Percentiles rank a stretch among this genome's conserved stretches.
Conservation (phyloP, 768 basidiomycete species). For the Pilatotrama ljubarskyi region DNA sequence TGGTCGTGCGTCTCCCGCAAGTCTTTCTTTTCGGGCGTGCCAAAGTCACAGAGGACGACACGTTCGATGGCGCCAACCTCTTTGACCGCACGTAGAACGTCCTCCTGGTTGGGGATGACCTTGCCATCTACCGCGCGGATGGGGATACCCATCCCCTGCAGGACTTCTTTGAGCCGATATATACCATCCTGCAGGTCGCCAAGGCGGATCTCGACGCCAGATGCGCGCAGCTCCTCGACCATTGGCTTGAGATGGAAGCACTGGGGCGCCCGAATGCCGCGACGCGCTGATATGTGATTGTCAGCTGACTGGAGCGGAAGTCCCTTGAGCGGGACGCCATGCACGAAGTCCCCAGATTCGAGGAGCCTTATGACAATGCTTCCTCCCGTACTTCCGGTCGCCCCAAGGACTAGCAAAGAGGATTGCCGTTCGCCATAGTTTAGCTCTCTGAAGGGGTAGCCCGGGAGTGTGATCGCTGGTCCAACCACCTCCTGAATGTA, state of each 20-base stretch:
- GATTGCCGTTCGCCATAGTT: background rate
- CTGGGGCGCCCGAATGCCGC: slow-evolving; percentile 19
- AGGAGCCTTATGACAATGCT: slow-evolving; percentile 16
- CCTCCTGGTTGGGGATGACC: slow-evolving; percentile 15
- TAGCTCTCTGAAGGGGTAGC: too few relatives aligned
- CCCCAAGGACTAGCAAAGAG: slow-evolving; percentile 24
- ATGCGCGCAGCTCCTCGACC: slow-evolving; percentile 8
- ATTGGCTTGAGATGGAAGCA: slow-evolving; percentile 22
- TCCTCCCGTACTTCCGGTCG: slow-evolving; percentile 20
- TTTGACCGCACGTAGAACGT: slow-evolving; percentile 25
- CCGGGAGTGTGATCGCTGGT: background rate
- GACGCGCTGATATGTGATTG: slow-evolving; percentile 4
- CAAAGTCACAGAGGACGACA: slow-evolving; percentile 30
- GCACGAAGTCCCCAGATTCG: slow-evolving; percentile 16
- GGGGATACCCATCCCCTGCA: slow-evolving; percentile 21
- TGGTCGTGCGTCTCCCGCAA: slow-evolving; percentile 18
- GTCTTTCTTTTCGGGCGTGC: slow-evolving; percentile 14
- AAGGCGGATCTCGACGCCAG: slow-evolving; percentile 23
- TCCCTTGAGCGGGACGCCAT: background rate
- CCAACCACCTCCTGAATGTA: too few relatives aligned
- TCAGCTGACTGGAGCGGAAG: too few relatives aligned
- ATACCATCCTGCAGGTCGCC: slow-evolving; percentile 17
- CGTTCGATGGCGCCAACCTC: slow-evolving; percentile 23
- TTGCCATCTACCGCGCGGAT: slow-evolving; percentile 13
- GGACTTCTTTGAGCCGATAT: slow-evolving; percentile 18